Conservation (phyloP, 129 eudicot species). For the Escallonia rubra region DNA sequence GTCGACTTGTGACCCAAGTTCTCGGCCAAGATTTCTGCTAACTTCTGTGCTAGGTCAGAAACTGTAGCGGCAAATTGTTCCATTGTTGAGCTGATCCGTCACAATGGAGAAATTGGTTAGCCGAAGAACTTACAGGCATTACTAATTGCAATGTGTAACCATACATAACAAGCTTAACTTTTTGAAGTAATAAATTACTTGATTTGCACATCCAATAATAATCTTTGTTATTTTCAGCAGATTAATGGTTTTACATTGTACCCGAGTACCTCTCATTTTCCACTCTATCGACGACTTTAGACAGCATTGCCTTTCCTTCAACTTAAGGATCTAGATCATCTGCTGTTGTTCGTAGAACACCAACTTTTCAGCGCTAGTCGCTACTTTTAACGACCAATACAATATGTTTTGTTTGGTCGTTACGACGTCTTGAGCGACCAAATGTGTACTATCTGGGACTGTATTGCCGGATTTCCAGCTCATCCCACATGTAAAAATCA, state of each 20-base stretch:
- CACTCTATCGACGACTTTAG: too few relatives aligned
- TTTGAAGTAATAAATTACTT: too few relatives aligned
- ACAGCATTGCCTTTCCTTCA: too few relatives aligned
- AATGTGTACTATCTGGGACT: too few relatives aligned
- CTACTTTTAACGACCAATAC: neutral
- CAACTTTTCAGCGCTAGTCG: too few relatives aligned
- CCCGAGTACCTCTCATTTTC: neutral
- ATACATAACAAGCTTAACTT: neutral
- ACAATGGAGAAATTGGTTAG: neutral
- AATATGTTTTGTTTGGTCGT: neutral
- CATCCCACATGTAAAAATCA: neutral
- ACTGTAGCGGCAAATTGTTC: slow-evolving; percentile 39
- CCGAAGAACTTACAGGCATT: neutral
- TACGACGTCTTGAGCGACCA: too few relatives aligned
- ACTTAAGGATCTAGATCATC: neutral
- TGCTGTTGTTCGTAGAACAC: neutral
- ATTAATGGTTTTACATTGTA: neutral
- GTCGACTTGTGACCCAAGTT: slow-evolving; percentile 36
- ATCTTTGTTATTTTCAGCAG: neutral
- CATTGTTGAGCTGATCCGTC: slow-evolving; percentile 44
- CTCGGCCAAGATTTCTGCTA: slow-evolving; percentile 69
- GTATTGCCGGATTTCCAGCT: neutral
- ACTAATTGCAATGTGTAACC: neutral
- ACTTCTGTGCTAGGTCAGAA: slow-evolving; percentile 49
- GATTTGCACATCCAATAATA: neutral